Evolutionary conservation across 208 protist species (phyloP).

Genomic region (Leptomonas pyrrhocoris): DNA sequence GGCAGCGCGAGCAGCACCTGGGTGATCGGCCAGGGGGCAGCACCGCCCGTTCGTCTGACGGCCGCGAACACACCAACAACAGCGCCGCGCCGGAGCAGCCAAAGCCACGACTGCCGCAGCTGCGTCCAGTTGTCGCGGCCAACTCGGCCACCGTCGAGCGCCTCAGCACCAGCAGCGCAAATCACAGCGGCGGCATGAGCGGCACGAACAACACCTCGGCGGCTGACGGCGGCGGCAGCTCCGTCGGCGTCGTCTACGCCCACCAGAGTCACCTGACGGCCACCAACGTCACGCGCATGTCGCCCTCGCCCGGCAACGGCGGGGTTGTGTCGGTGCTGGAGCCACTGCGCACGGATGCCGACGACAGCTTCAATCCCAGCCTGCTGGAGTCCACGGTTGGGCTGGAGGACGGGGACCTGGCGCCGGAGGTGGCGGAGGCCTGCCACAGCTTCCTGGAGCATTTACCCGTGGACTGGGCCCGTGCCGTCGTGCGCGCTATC

Average conservation of each 20-base stretch:
- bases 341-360: constrained; percentile 5
- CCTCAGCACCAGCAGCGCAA: not conserved
- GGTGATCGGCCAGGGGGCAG: too few relatives aligned
- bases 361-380: constrained; percentile 16
- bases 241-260: not conserved
- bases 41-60: too few relatives aligned
- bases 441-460: constrained; percentile 39
- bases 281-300: not conserved
- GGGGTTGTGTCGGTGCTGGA: constrained; percentile 4
- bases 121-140: constrained; percentile 7
- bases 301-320: not conserved
- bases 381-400: constrained; percentile 9
- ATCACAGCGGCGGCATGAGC: not conserved
- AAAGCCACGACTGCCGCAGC: constrained; percentile 12
- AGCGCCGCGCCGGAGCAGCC: constrained; percentile 1
- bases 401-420: constrained; percentile 9
- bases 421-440: constrained; percentile 30
- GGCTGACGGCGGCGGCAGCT: not conserved
- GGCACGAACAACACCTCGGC: not conserved
- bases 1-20: too few relatives aligned
- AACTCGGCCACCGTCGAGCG: constrained; percentile 20
- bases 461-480: constrained; percentile 47
- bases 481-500: constrained; percentile 48
- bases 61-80: too few relatives aligned
- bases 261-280: not conserved